Conservation (phyloP, 768 basidiomycete species). For the Cystofilobasidium bisporidii region DNA sequence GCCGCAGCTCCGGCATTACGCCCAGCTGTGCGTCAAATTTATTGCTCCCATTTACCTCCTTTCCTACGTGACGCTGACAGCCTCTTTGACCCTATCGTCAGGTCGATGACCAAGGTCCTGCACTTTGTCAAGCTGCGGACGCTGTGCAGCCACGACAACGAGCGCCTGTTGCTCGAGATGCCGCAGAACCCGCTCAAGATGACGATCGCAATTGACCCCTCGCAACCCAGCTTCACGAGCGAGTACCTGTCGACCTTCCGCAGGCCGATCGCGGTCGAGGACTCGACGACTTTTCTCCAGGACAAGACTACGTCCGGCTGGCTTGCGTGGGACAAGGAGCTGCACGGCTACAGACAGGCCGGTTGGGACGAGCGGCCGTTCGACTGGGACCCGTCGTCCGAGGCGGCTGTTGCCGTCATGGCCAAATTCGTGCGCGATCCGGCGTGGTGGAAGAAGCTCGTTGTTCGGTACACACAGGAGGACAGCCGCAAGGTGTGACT, state of each 20-base stretch:
- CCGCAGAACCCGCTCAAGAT: constrained; percentile 23
- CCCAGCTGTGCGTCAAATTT: constrained; percentile 16
- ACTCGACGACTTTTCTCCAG: constrained; percentile 24
- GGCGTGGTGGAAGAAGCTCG: constrained; percentile 39
- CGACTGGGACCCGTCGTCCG: constrained; percentile 23
- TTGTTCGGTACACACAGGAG: constrained; percentile 69
- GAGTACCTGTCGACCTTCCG: constrained; percentile 19
- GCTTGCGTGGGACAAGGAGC: constrained; percentile 25
- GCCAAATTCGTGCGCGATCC: constrained; percentile 12
- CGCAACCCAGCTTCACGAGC: constrained; percentile 5
- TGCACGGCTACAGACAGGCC: constrained; percentile 23
- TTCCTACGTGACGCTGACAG: neutral
- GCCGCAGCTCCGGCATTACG: constrained; percentile 27
- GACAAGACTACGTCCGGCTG: constrained; percentile 26
- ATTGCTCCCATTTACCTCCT: neutral
- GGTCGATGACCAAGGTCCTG: constrained; percentile 58
- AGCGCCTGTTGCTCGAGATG: constrained; percentile 40
- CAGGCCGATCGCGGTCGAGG: constrained; percentile 12
- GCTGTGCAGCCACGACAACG: constrained; percentile 53
- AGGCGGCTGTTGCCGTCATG: constrained; percentile 16
- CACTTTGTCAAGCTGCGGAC: constrained; percentile 66
- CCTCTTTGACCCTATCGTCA: constrained; percentile 33
- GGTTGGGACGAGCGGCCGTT: constrained; percentile 17
- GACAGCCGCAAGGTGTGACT: constrained; percentile 51
- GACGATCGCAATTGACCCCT: constrained; percentile 7